phyloP scores from a whole-genome alignment of 2,329 filamentous ascomycete species.

The Pezicula neosporulosa region DNA sequence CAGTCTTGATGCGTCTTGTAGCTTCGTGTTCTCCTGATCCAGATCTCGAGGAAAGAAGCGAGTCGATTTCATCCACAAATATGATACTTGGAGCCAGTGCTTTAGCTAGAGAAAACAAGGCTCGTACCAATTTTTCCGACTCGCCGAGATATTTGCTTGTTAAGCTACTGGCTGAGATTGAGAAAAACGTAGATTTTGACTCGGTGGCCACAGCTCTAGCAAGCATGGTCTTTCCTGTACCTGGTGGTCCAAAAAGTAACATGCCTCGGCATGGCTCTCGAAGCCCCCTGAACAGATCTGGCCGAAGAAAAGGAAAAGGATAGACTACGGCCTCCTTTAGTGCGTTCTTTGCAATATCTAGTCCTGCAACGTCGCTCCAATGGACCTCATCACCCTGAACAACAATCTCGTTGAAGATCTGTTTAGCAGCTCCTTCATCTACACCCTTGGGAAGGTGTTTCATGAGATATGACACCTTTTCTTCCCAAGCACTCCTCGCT shows the following conservation, averaged over 20 bases:
- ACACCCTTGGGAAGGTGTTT: conserved; percentile 79
- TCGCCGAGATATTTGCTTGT: conserved; percentile 97
- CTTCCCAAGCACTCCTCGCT: conserved; percentile 53
- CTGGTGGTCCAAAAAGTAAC: conserved; percentile 92
- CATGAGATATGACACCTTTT: conserved; percentile 61
- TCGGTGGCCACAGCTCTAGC: conserved; percentile 93
- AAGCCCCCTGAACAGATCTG: conserved; percentile 92
- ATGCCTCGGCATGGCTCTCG: conserved; percentile 93
- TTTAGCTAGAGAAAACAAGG: conserved; percentile 87
- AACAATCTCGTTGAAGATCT: conserved; percentile 95
- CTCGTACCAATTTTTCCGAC: conserved; percentile 92
- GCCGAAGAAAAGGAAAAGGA: conserved; percentile 88
- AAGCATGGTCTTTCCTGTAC: conserved; percentile 98
- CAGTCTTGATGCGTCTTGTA: conserved; percentile 90
- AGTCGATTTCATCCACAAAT: conserved; percentile 98
- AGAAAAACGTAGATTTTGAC: conserved; percentile 93
- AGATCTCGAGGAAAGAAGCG: conserved; percentile 78
- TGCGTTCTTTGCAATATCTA: conserved; percentile 86
- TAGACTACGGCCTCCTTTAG: conserved; percentile 96
- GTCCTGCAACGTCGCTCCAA: conserved; percentile 89
- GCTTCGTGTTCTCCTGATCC: conserved; percentile 89
- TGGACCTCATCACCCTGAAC: conserved; percentile 91
- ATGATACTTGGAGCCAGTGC: conserved; percentile 90
- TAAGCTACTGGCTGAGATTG: conserved; percentile 89
- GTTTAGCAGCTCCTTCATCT: conserved; percentile 77